Percentiles rank a stretch among this genome's conserved stretches.
These are phyloP conservation scores for Schwanniomyces etchellsii DNA, from an alignment of 1,139 yeast species.

Conservation along the genomic window DNA sequence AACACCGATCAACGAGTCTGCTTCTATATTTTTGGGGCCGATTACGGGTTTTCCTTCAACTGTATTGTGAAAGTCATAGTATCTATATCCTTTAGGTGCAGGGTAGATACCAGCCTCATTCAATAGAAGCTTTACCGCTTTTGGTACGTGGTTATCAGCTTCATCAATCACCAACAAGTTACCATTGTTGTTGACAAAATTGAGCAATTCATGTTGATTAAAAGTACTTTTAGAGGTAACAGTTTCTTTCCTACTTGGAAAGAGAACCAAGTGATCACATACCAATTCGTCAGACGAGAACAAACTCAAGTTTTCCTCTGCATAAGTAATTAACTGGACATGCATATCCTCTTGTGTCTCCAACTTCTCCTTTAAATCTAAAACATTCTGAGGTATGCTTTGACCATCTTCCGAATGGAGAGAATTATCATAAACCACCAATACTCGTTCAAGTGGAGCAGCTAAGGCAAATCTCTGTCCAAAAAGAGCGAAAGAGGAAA, in stretches of 20 bases:
- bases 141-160: conserved; percentile 43
- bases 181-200: conserved; percentile 64
- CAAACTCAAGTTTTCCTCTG: conserved; percentile 20
- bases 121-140: conserved; percentile 60
- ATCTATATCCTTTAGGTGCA: conserved; percentile 66
- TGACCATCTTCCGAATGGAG: conserved; percentile 14
- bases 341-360: conserved; percentile 9
- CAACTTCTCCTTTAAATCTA: conserved; percentile 17
- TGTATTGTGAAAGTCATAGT: conserved; percentile 60
- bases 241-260: conserved; percentile 35
- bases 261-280: conserved; percentile 29
- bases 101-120: conserved; percentile 82
- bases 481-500: conserved; percentile 9
- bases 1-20: conserved; percentile 16
- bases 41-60: conserved; percentile 22
- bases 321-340: conserved; percentile 21
- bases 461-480: conserved; percentile 6
- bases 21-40: conserved; percentile 18
- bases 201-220: conserved; percentile 27
- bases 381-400: conserved; percentile 13
- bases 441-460: conserved; percentile 11
- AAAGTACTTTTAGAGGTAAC: conserved; percentile 26
- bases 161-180: conserved; percentile 65
- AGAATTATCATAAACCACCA: conserved; percentile 29
- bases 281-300: conserved; percentile 21